phyloP scores from a whole-genome alignment of 805 yeast genomes.

The Debaryomyces prosopidis region DNA sequence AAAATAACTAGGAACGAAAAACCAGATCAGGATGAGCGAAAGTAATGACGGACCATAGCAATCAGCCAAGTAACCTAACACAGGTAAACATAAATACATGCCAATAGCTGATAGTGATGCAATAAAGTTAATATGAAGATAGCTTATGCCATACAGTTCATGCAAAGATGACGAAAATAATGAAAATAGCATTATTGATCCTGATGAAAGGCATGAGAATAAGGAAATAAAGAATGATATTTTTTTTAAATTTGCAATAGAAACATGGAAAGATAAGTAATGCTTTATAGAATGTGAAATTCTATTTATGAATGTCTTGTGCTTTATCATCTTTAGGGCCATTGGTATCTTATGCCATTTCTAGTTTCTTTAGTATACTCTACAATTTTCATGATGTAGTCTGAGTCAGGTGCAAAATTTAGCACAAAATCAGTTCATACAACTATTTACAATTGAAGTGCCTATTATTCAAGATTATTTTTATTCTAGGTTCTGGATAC shows the following conservation, averaged over 20 bases:
- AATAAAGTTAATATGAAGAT: slow-evolving; percentile 65
- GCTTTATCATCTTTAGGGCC: slow-evolving; percentile 8
- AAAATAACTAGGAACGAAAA: slow-evolving; percentile 71
- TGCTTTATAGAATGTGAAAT: slow-evolving; percentile 28
- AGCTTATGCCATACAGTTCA: slow-evolving; percentile 56
- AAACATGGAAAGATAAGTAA: slow-evolving; percentile 42
- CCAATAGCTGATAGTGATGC: slow-evolving; percentile 78
- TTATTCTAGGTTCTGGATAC: neutral
- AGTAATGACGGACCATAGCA: slow-evolving; percentile 79
- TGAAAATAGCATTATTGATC: slow-evolving; percentile 81
- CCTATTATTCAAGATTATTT: neutral
- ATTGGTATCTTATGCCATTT: too few relatives aligned
- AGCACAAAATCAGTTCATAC: neutral
- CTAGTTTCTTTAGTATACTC: too few relatives aligned
- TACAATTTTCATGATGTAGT: neutral
- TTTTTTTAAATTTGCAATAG: slow-evolving; percentile 41
- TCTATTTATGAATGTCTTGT: slow-evolving; percentile 5
- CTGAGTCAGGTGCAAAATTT: neutral
- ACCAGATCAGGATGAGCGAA: slow-evolving; percentile 57
- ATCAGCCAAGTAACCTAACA: slow-evolving; percentile 80
- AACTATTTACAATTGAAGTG: too few relatives aligned
- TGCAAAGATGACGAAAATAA: slow-evolving; percentile 74
- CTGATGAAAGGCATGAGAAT: slow-evolving; percentile 70
- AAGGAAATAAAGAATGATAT: slow-evolving; percentile 60
- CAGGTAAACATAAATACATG: slow-evolving; percentile 80